phyloP scores from a whole-genome alignment of 2,329 filamentous ascomycete genomes.

The Zymoseptoria tritici region DNA sequence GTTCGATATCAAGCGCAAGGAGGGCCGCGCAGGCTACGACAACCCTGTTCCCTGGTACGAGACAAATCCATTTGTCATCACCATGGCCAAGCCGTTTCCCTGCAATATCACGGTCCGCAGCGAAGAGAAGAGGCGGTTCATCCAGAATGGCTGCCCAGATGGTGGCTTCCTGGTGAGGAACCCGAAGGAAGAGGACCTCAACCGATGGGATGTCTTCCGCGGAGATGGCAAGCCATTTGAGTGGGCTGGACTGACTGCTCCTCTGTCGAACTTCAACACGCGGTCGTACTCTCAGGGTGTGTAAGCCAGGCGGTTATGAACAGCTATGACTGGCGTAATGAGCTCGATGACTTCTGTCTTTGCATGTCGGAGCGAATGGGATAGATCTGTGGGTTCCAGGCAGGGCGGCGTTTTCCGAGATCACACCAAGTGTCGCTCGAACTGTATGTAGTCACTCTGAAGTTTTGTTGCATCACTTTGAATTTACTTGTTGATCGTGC shows the following conservation, averaged over 20 bases:
- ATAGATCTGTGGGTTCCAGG: background rate
- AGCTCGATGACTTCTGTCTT: background rate
- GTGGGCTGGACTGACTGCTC: background rate
- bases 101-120: slow-evolving; percentile 23
- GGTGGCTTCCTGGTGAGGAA: slow-evolving; percentile 21
- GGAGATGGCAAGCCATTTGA: background rate
- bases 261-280: background rate
- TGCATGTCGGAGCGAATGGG: background rate
- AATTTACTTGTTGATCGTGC: background rate
- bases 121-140: slow-evolving; percentile 26
- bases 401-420: slow-evolving; percentile 65
- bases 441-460: background rate
- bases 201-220: slow-evolving; percentile 16
- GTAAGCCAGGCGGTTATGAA: background rate
- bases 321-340: background rate
- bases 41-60: slow-evolving; percentile 28
- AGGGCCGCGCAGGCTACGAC: slow-evolving; percentile 18
- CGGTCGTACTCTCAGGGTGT: background rate
- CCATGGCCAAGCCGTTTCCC: slow-evolving; percentile 29
- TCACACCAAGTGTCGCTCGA: slow-evolving; percentile 63
- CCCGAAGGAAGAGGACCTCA: slow-evolving; percentile 13
- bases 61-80: slow-evolving; percentile 29
- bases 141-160: slow-evolving; percentile 21
- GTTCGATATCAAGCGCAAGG: slow-evolving; percentile 24
- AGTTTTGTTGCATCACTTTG: background rate